Conservation (phyloP, 2,329 filamentous ascomycete genomes). For the Seiridium unicorne region DNA sequence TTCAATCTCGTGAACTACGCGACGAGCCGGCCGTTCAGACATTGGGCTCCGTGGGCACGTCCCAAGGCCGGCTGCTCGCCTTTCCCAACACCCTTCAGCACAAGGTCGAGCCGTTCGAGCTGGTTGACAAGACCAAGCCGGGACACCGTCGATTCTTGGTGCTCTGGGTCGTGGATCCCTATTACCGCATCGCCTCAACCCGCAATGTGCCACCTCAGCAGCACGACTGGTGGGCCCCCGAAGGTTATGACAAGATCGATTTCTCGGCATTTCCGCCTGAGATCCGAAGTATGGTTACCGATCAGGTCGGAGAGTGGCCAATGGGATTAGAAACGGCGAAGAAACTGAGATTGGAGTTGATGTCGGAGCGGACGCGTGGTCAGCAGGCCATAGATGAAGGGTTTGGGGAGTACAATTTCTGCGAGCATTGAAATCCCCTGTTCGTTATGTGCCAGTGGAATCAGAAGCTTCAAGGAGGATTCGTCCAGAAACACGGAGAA, state of each 20-base stretch:
- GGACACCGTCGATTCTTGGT: not conserved
- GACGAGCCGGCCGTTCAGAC: slow-evolving; percentile 30
- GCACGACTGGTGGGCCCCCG: slow-evolving; percentile 2
- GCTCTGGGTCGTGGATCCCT: slow-evolving; percentile 1
- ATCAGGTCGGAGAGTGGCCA: slow-evolving; percentile 4
- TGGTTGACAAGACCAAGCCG: not conserved
- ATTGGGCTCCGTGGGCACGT: slow-evolving; percentile 46
- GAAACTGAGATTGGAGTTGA: not conserved
- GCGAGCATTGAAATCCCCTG: not conserved
- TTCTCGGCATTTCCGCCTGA: not conserved
- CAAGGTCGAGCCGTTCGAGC: not conserved
- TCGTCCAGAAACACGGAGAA: too few relatives aligned
- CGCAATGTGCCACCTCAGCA: slow-evolving; percentile 3
- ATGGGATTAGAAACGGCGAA: not conserved
- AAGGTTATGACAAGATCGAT: slow-evolving; percentile 2
- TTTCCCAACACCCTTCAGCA: slow-evolving; percentile 54
- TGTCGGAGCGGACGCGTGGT: not conserved
- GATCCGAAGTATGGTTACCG: not conserved
- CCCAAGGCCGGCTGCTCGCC: slow-evolving; percentile 46
- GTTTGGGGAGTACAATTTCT: not conserved
- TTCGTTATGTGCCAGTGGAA: too few relatives aligned
- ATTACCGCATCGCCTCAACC: not conserved
- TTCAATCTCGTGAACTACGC: not conserved
- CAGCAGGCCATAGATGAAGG: not conserved
- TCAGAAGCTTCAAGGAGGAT: too few relatives aligned